Percentiles rank a stretch among this genome's conserved stretches.
Evolutionary conservation across 192 early-diverging fungal species (phyloP).

Genomic region (Coemansia sp.): DNA sequence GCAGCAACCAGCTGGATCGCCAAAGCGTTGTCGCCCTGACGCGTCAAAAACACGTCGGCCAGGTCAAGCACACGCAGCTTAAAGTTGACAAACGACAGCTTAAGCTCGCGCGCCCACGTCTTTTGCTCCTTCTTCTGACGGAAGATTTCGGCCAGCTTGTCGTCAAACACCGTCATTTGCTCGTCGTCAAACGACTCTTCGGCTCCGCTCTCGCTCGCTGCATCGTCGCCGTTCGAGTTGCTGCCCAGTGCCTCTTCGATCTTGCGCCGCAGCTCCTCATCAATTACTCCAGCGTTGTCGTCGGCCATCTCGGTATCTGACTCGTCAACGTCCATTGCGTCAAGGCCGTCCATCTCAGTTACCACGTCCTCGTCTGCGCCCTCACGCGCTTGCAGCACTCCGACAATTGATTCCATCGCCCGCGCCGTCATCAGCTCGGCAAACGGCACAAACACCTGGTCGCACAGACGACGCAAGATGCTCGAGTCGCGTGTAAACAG

Average conservation of each 20-base stretch:
- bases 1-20: conserved; percentile 70
- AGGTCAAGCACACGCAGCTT: conserved; percentile 87
- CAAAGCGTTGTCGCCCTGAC: conserved; percentile 67
- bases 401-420: conserved; percentile 72
- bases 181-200: conserved; percentile 77
- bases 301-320: conserved; percentile 55
- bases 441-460: conserved; percentile 85
- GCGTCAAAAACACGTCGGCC: conserved; percentile 72
- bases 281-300: conserved; percentile 54
- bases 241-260: conserved; percentile 66
- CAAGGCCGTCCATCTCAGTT: conserved; percentile 56
- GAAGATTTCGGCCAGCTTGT: conserved; percentile 93
- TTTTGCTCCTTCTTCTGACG: conserved; percentile 77
- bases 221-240: conserved; percentile 41
- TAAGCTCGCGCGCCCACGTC: conserved; percentile 76
- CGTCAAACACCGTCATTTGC: conserved; percentile 87
- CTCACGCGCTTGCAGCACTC: conserved; percentile 65
- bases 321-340: conserved; percentile 51
- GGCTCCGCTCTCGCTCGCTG: conserved; percentile 46
- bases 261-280: conserved; percentile 77
- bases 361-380: conserved; percentile 59
- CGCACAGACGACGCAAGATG: conserved; percentile 70
- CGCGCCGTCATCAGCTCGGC: conserved; percentile 70
- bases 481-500: conserved; percentile 84
- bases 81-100: conserved; percentile 82